Base-by-base conservation (phyloP, 768 basidiomycete genomes). In the Kwoniella dejecticola region DNA sequence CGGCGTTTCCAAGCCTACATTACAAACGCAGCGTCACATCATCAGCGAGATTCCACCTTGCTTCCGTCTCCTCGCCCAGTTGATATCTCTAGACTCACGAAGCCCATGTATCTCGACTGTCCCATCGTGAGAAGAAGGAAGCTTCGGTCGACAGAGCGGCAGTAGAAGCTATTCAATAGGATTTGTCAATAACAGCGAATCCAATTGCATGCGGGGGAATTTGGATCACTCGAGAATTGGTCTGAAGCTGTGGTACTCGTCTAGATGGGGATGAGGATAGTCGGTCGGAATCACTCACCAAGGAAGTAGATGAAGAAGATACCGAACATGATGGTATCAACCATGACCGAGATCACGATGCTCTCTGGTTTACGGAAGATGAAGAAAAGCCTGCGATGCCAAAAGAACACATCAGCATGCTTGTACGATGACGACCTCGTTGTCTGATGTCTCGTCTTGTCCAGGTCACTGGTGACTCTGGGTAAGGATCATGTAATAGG, bases 281-380 rank as follows among this genome's bases (percentile, higher is more conserved):
- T 7, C 7, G 33, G 33, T 36, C 15, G 30, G 11, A 11, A 10
- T 11, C 19, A 57, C 63, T 55, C 46, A 64, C 63, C 66, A 41
- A 87, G 67, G 23, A 71, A 79, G 80, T 82, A 85, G 52, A 91
- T 63, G 57, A 88, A 72, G 41, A 87, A 74, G 36, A 91, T 77
- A 13, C 83, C 81, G 52, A 90, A 64, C 54, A 91, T 74, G 15
- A 84, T 88, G 26, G 81, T 88, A 36, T 88, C 87, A 57, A 91
- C 80, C 17, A 89, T 88, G 56, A 91, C 84, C 19, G 90, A 89
- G 68, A 91, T 88, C 24, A 89, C 81, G 62, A 90, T 88, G 75
- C 88, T 86, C 19, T 65, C 61, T 1, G 70, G 63, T 10, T 47
- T 46, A 41, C 57, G 21, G 68, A 63, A 69, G 29, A 67, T 56